Evolutionary conservation across 805 yeast genomes (phyloP).

Genomic region (Candida sanyiensis): DNA sequence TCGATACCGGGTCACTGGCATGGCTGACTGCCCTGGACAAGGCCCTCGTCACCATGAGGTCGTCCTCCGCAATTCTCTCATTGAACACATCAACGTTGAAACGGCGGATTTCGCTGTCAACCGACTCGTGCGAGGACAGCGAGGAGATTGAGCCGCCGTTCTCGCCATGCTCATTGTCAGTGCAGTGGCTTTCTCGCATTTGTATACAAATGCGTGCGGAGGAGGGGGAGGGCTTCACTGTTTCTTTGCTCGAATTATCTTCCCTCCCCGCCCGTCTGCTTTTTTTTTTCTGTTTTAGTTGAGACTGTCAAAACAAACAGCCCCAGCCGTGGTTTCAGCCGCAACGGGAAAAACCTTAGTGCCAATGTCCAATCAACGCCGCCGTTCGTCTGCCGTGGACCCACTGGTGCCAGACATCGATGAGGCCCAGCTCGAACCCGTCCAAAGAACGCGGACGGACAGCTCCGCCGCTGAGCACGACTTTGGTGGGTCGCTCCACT

Average conservation of each 20-base stretch:
- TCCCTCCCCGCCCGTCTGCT: no score
- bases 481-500: constrained; percentile 2
- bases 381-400: not conserved
- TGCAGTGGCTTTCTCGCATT: not conserved
- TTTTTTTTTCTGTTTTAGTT: not conserved
- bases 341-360: no score
- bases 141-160: constrained; percentile 2
- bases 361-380: not conserved
- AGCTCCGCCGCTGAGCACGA: not conserved
- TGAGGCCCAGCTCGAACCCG: no score
- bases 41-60: constrained; percentile 10
- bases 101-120: constrained; percentile 13
- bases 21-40: constrained; percentile 4
- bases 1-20: no score
- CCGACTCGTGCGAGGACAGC: constrained; percentile 8
- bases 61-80: constrained; percentile 12
- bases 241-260: no score
- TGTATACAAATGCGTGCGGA: no score
- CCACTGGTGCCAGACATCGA: no score
- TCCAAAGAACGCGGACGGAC: not conserved
- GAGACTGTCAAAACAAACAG: not conserved
- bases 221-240: no score
- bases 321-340: no score
- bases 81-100: constrained; percentile 15
- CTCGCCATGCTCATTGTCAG: not conserved